Evolutionary conservation across 306 rosid species (phyloP), one percentile per base, ranked within the genome.

Genomic region (Datisca glomerata): DNA sequence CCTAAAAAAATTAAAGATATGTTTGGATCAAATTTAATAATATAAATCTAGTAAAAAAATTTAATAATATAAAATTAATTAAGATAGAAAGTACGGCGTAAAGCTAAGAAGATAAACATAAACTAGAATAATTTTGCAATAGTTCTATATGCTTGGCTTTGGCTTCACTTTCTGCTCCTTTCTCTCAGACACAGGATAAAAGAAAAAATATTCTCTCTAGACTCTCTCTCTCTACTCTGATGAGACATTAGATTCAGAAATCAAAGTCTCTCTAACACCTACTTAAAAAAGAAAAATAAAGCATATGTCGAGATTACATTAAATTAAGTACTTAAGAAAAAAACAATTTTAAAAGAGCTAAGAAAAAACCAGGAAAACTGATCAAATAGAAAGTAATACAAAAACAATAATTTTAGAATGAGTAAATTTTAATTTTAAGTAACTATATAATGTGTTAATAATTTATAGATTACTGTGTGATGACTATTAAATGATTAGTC

Each of bases 81-180:
- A n/a, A n/a, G n/a, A n/a, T n/a, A n/a, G n/a, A n/a, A n/a, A n/a
- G n/a, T n/a, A n/a, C n/a, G n/a, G n/a, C n/a, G n/a, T n/a, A n/a
- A n/a, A n/a, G n/a, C n/a, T n/a, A n/a, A n/a, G n/a, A n/a, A n/a
- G n/a, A n/a, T n/a, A n/a, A n/a, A n/a, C n/a, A 69, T 60, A 64
- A 40, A 50, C 60, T 53, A 72, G 65, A 50, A 60, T 49, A 59
- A 44, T 74, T 41, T n/a, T n/a, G n/a, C n/a, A n/a, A n/a, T n/a
- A n/a, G 53, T 27, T 27, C 31, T 27, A 27, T 4, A 27, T 27
- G 4, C 7, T 4, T 27, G 7, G 7, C 16, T 42, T 11, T 34
- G 12, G 24, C 38, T 21, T 21, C 81, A 55, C 94, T 83, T 83
- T 83, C 82, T 83, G 94, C 84, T 81, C 73, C 86, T 79, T 46